Percentiles rank a stretch among this genome's conserved stretches.
These are phyloP conservation scores for Punica granatum DNA, from an alignment of 345 rosid species.

Conservation along the genomic window DNA sequence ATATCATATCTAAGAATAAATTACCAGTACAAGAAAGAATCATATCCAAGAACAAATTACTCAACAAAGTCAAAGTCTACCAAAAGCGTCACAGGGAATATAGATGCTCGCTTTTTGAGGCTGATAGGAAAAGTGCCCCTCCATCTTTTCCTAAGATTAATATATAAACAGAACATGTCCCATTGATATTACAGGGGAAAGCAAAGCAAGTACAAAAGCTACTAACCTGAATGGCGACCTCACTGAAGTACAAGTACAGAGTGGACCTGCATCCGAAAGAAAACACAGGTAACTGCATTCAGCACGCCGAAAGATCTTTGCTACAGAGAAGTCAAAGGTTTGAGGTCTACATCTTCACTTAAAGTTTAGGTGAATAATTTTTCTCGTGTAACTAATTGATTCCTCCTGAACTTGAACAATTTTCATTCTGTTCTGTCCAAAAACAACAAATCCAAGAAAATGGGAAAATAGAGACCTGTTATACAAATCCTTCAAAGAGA, in stretches of 20 bases:
- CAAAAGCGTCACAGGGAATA: not conserved
- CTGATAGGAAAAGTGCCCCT: not conserved
- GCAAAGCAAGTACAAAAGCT: conserved; percentile 1
- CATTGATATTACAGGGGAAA: not conserved
- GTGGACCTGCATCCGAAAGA: conserved; percentile 46
- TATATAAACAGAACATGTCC: not conserved
- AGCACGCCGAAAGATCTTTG: not conserved
- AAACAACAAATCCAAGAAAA: conserved; percentile 2
- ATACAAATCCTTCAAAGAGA: conserved; percentile 61
- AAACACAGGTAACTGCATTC: not conserved
- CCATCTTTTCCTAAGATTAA: not conserved
- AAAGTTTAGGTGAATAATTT: not conserved
- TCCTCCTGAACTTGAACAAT: not conserved
- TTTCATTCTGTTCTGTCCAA: not conserved
- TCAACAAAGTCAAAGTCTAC: not conserved
- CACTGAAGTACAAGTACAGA: conserved; percentile 70
- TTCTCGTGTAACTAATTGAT: too few relatives aligned
- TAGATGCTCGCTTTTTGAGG: not conserved
- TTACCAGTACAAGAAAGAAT: not conserved
- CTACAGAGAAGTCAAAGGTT: not conserved
- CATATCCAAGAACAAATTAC: not conserved
- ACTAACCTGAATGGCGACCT: conserved; percentile 84
- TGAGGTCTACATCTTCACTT: not conserved
- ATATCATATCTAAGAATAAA: conserved; percentile 6
- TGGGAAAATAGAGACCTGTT: conserved; percentile 40